phyloP scores from a whole-genome alignment of 345 rosid genomes.

The Eucalyptus tenuipes region DNA sequence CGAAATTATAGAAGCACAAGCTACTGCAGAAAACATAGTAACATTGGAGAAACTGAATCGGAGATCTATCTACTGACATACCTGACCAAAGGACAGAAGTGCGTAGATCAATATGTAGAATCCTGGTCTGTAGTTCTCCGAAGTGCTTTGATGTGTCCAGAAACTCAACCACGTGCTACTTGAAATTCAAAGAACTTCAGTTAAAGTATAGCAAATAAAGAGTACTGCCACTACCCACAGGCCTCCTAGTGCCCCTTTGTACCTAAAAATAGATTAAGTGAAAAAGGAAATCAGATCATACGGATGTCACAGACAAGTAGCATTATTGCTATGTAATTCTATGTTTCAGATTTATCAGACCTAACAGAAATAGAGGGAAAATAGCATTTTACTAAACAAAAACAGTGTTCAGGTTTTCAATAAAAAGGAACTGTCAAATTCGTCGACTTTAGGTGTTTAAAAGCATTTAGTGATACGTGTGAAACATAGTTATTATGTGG shows the following conservation, averaged over 20 bases:
- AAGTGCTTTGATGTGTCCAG: constrained; percentile 75
- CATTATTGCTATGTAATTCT: neutral
- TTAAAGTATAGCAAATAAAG: constrained; percentile 52
- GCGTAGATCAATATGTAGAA: constrained; percentile 60
- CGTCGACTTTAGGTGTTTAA: neutral
- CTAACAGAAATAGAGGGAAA: neutral
- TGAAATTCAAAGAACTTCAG: constrained; percentile 77
- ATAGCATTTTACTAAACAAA: neutral
- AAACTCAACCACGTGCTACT: constrained; percentile 90
- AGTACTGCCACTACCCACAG: constrained; percentile 69
- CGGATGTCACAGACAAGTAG: neutral
- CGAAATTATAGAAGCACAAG: neutral
- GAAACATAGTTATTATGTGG: neutral
- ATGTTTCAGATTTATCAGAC: neutral
- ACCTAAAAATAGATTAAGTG: constrained; percentile 19
- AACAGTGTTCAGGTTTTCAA: neutral
- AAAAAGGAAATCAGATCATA: neutral
- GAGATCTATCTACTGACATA: neutral
- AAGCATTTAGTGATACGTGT: neutral
- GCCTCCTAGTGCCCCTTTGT: constrained; percentile 84
- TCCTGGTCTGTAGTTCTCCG: constrained; percentile 37
- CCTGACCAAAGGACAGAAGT: constrained; percentile 76
- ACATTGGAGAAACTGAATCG: neutral
- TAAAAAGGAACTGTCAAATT: neutral
- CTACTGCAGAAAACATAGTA: neutral